Evolutionary conservation across 1,284 basidiomycete species (phyloP).

Genomic region (Rhodotorula sp.): DNA sequence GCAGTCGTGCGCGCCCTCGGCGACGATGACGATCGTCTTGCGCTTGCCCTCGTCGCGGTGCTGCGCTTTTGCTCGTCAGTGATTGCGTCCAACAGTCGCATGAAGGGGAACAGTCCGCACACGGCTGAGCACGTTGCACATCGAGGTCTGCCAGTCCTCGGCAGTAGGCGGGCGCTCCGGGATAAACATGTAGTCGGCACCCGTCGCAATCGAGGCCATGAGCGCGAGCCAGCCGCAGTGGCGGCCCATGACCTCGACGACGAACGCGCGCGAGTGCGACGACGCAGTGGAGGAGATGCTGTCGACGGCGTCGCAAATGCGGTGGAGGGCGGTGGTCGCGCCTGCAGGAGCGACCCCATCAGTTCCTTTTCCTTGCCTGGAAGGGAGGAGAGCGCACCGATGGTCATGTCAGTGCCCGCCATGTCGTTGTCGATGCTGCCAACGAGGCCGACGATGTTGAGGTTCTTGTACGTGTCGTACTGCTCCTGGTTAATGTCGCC

Average conservation of each 20-base stretch:
- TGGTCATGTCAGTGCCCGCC: constrained; percentile 95
- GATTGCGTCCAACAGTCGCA: background rate
- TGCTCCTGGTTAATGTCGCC: constrained; percentile 76
- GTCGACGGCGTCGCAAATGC: constrained; percentile 97
- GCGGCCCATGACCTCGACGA: constrained; percentile 97
- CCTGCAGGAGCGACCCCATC: constrained; percentile 50
- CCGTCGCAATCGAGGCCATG: constrained; percentile 88
- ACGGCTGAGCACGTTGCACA: constrained; percentile 75
- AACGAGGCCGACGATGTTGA: constrained; percentile 95
- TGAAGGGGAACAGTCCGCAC: background rate
- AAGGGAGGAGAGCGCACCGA: constrained; percentile 55
- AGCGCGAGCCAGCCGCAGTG: constrained; percentile 98
- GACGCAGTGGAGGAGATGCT: constrained; percentile 96
- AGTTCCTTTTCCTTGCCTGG: too few relatives aligned
- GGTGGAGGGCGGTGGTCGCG: constrained; percentile 88
- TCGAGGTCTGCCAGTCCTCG: constrained; percentile 83
- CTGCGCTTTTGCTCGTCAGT: constrained; percentile 54
- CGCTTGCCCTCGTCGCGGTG: constrained; percentile 91
- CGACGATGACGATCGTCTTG: constrained; percentile 97
- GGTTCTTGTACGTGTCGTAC: constrained; percentile 69
- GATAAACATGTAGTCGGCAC: constrained; percentile 96
- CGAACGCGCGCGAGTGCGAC: constrained; percentile 96
- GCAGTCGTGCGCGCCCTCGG: constrained; percentile 89
- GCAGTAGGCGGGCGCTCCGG: constrained; percentile 82
- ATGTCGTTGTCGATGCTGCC: constrained; percentile 99